Evolutionary conservation across 805 yeast species (phyloP).

Genomic region (Zygoascus bituminiphila): DNA sequence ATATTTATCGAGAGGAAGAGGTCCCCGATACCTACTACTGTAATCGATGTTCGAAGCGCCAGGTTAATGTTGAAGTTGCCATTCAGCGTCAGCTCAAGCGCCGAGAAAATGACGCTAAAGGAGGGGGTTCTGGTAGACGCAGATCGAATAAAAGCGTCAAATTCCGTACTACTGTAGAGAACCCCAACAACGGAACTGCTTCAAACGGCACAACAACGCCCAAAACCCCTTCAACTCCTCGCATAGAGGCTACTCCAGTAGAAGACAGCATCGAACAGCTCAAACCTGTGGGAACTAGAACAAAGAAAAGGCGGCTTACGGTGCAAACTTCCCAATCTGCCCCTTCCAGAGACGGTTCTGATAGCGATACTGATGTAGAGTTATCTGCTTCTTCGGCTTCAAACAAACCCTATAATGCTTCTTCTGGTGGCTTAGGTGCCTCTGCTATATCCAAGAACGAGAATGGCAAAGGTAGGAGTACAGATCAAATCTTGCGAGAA

Average conservation of each 20-base stretch:
- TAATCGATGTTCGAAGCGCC: constrained; percentile 55
- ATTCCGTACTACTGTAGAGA: neutral
- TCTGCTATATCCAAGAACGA: neutral
- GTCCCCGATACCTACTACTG: constrained; percentile 82
- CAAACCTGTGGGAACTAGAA: neutral
- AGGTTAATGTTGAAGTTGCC: constrained; percentile 38
- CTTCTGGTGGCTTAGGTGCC: neutral
- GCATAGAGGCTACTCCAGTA: neutral
- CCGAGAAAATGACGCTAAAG: constrained; percentile 4
- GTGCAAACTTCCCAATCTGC: constrained; percentile 3
- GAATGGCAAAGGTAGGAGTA: neutral
- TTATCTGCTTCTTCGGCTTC: neutral
- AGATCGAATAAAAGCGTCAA: constrained; percentile 4
- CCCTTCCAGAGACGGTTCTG: constrained; percentile 5
- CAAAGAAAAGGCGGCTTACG: constrained; percentile 6
- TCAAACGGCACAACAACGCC: neutral
- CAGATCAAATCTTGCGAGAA: neutral
- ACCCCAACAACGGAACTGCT: neutral
- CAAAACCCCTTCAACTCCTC: neutral
- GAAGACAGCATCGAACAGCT: neutral
- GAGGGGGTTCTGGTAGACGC: neutral
- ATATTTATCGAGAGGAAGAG: constrained; percentile 57
- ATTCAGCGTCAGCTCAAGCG: constrained; percentile 32
- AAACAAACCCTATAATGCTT: neutral
- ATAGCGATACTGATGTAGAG: constrained; percentile 10